These are phyloP conservation scores for Ascocoryne sarcoides DNA, from an alignment of 2,329 filamentous ascomycete genomes.

Conservation along the genomic window DNA sequence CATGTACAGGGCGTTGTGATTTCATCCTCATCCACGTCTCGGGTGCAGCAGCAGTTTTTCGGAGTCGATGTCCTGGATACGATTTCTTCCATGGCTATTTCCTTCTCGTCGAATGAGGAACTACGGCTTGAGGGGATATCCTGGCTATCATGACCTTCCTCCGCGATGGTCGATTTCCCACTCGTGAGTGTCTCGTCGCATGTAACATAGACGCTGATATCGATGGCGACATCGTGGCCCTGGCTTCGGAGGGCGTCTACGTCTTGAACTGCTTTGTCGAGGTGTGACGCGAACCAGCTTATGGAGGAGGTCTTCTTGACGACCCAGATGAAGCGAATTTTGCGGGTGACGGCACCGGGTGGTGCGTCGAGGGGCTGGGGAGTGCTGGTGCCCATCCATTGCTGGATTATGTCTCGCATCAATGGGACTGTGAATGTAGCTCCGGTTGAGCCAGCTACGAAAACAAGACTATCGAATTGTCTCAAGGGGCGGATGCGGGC, in stretches of 20 bases:
- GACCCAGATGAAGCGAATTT: constrained; percentile 45
- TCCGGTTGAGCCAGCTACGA: constrained; percentile 52
- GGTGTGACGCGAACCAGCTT: constrained; percentile 42
- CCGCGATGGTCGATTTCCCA: neutral
- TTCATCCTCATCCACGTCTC: neutral
- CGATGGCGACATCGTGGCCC: constrained; percentile 22
- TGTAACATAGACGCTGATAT: constrained; percentile 29
- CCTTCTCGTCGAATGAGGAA: neutral
- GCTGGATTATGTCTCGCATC: constrained; percentile 57
- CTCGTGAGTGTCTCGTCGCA: constrained; percentile 21
- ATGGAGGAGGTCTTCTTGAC: constrained; percentile 45
- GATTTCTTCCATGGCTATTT: neutral
- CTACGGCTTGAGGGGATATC: neutral
- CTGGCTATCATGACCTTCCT: neutral
- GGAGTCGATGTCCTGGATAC: neutral
- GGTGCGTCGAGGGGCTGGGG: neutral
- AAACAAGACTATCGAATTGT: constrained; percentile 52
- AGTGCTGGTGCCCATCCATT: constrained; percentile 21
- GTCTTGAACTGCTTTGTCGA: constrained; percentile 37
- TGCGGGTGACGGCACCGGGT: neutral
- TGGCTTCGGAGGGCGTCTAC: constrained; percentile 32
- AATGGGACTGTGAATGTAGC: constrained; percentile 83
- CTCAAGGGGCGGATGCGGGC: constrained; percentile 41
- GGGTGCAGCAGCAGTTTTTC: neutral
- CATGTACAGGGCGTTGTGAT: neutral